Percentiles rank a stretch among this genome's conserved stretches.
phyloP scores from a whole-genome alignment of 2,329 filamentous ascomycete species.

The Fusarium sp. region DNA sequence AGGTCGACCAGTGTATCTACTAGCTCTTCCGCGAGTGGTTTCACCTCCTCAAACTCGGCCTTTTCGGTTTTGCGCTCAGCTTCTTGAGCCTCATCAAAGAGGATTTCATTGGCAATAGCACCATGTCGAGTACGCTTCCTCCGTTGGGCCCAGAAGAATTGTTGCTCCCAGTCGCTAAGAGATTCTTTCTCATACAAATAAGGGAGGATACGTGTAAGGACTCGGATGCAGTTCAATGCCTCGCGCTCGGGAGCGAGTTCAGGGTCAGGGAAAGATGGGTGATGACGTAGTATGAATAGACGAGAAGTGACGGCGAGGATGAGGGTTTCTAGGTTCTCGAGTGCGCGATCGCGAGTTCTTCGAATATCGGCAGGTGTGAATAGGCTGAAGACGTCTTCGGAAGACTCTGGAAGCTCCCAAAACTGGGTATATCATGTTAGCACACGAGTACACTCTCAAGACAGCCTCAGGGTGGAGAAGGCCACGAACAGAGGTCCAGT shows the following conservation, averaged over 20 bases:
- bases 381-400: slow-evolving; percentile 96
- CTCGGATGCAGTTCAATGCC: slow-evolving; percentile 93
- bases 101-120: slow-evolving; percentile 76
- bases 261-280: slow-evolving; percentile 88
- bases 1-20: slow-evolving; percentile 90
- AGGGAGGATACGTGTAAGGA: slow-evolving; percentile 88
- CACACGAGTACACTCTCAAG: slow-evolving; percentile 5
- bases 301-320: slow-evolving; percentile 86
- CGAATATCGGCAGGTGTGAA: slow-evolving; percentile 92
- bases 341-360: slow-evolving; percentile 83
- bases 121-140: slow-evolving; percentile 77
- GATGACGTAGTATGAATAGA: slow-evolving; percentile 83
- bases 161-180: slow-evolving; percentile 86
- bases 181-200: slow-evolving; percentile 92
- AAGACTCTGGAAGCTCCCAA: slow-evolving; percentile 95
- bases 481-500: slow-evolving; percentile 88
- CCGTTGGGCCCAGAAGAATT: slow-evolving; percentile 88
- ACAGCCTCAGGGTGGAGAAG: slow-evolving; percentile 16
- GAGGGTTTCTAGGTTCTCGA: slow-evolving; percentile 91
- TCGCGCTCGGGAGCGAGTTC: slow-evolving; percentile 87
- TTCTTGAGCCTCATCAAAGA: slow-evolving; percentile 81
- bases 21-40: slow-evolving; percentile 90
- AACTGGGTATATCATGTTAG: slow-evolving; percentile 68
- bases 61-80: slow-evolving; percentile 59
- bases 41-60: slow-evolving; percentile 81